Evolutionary conservation across 2,329 filamentous ascomycete genomes (phyloP), one percentile per base, ranked within the genome.

Genomic region (Sporothrix schenckii): DNA sequence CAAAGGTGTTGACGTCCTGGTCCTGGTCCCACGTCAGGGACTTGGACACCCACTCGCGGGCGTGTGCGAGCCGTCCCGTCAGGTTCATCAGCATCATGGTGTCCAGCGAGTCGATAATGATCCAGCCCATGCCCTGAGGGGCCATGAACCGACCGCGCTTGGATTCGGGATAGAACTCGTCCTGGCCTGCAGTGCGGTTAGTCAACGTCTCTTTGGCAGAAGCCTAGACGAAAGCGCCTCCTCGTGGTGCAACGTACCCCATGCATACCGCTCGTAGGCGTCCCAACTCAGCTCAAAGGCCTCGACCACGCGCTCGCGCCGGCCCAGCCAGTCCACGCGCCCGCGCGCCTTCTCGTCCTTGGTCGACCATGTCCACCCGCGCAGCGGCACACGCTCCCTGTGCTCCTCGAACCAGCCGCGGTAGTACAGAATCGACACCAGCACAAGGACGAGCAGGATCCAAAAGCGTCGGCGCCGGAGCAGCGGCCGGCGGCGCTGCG

Each of bases 81-180:
- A 97, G 85, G 79, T 98, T 98, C 95, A 99, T 99, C 72, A 99
- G 84, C 83, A 99, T 99, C 85, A 98, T 87, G 0, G 95, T 99
- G 80, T 99, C 95, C 73, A 99, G 83, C 14, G 94, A 89, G 81
- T 99, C 95, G 70, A 99, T 91, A 73, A 99, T 97, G 77, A 98
- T 98, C 95, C 96, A 99, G 41, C 95, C 95, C 80, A 99, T 86
- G 34, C 94, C 95, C 73, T 92, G 89, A 3, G 91, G 86, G 7
- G 93, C 89, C 94, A 99, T 98, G 76, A 95, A 89, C 67, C 84
- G 85, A 66, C 93, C 92, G 21, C 82, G 88, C 78, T 95, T 95
- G 6, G 91, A 89, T 39, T 94, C 81, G 1, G 95, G 95, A 75
- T 92, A 89, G 78, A 92, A 99, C 79, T 95, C 90, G 78, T 99